phyloP scores from a whole-genome alignment of 2,329 filamentous ascomycete genomes.

The Neonectria hederae region DNA sequence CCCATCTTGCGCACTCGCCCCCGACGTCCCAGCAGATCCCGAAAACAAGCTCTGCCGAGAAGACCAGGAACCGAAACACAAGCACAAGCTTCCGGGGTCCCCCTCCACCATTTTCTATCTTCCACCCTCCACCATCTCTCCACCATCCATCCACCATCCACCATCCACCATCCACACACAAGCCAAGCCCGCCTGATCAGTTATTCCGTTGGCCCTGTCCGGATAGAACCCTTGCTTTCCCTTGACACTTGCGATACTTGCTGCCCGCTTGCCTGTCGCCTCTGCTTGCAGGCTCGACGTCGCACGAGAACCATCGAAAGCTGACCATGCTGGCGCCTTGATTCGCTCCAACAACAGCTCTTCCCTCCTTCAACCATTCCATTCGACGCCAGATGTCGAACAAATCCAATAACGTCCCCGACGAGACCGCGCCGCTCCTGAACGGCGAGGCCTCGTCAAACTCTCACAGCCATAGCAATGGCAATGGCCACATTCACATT shows the following conservation, averaged over 20 bases:
- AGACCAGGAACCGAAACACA: not conserved
- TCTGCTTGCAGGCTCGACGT: not conserved
- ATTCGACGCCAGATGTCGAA: slow-evolving; percentile 47
- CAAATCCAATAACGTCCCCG: slow-evolving; percentile 37
- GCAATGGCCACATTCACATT: slow-evolving; percentile 35
- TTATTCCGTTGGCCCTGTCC: not conserved
- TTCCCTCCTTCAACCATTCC: slow-evolving; percentile 35
- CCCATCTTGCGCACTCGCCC: too few relatives aligned
- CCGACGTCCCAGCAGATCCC: not conserved
- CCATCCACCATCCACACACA: not conserved
- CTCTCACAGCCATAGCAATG: slow-evolving; percentile 27
- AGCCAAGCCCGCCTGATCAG: not conserved
- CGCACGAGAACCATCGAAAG: slow-evolving; percentile 16
- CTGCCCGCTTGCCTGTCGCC: not conserved
- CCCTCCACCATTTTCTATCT: not conserved
- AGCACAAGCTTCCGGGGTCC: not conserved
- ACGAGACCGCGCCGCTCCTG: slow-evolving; percentile 56
- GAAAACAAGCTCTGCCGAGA: not conserved
- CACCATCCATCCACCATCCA: too few relatives aligned
- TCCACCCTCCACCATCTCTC: not conserved
- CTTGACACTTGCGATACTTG: not conserved
- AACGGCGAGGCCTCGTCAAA: slow-evolving; percentile 47
- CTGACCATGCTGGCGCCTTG: slow-evolving; percentile 46
- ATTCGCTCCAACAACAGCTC: slow-evolving; percentile 38
- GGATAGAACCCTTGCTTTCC: slow-evolving; percentile 15